phyloP scores from a whole-genome alignment of 2,329 filamentous ascomycete species.

The Aspergillus eucalypticola region DNA sequence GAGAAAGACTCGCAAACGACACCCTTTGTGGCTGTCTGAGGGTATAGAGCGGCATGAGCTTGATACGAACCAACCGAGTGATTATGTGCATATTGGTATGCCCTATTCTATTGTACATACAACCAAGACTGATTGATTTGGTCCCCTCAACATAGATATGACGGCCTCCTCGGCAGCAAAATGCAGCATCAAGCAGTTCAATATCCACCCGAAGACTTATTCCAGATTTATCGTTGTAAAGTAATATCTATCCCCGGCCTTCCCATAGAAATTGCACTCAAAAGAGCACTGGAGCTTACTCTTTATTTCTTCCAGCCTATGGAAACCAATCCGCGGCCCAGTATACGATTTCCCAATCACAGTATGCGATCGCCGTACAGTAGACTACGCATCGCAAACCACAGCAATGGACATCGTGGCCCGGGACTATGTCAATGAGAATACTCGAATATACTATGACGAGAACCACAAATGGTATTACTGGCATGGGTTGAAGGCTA shows the following conservation, averaged over 20 bases:
- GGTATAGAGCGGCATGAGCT: background rate
- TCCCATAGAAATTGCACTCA: no score
- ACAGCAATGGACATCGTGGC: background rate
- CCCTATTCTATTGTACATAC: no score
- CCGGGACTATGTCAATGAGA: background rate
- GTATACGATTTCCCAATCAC: background rate
- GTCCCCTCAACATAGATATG: no score
- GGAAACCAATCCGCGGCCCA: constrained; percentile 12
- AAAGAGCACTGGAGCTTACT: no score
- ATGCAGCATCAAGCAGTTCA: no score
- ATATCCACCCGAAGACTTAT: no score
- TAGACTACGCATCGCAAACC: background rate
- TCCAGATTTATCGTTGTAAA: no score
- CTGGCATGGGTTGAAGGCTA: background rate
- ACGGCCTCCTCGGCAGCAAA: no score
- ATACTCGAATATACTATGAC: background rate
- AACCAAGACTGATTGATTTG: no score
- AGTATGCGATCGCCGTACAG: background rate
- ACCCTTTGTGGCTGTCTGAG: background rate
- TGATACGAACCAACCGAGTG: background rate
- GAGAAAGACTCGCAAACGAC: background rate
- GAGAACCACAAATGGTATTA: background rate
- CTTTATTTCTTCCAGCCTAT: background rate
- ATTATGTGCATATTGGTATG: background rate
- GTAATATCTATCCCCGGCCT: no score